Evolutionary conservation across 2,329 filamentous ascomycete genomes (phyloP).

Genomic region (Dryadomyces quercivorus): DNA sequence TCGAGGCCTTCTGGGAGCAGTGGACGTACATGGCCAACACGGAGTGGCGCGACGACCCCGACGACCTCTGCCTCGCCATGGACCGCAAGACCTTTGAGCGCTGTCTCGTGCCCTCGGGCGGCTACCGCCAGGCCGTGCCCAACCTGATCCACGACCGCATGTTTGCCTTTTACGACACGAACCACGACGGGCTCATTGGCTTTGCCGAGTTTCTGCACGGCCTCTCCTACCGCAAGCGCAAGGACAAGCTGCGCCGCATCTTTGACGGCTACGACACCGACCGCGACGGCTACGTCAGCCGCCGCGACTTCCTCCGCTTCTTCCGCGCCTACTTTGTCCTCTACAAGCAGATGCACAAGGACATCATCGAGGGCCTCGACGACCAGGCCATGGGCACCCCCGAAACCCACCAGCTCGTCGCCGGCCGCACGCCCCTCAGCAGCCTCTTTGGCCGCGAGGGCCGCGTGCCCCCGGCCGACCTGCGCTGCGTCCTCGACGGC

Average conservation of each 20-base stretch:
- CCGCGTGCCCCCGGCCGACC: constrained; percentile 50
- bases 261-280: constrained; percentile 85
- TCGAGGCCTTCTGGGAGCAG: constrained; percentile 93
- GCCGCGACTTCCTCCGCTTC: constrained; percentile 80
- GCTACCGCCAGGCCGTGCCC: constrained; percentile 62
- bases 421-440: constrained; percentile 64
- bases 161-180: constrained; percentile 92
- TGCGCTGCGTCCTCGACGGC: constrained; percentile 49
- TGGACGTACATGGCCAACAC: constrained; percentile 89
- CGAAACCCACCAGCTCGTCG: constrained; percentile 64
- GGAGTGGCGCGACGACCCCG: constrained; percentile 71
- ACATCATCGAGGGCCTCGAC: constrained; percentile 66
- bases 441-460: constrained; percentile 63
- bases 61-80: constrained; percentile 68
- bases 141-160: constrained; percentile 93
- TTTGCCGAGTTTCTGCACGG: constrained; percentile 87
- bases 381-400: constrained; percentile 66
- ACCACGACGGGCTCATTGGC: constrained; percentile 77
- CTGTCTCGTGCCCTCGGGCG: constrained; percentile 76
- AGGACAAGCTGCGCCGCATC: constrained; percentile 15
- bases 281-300: constrained; percentile 70
- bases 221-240: constrained; percentile 51
- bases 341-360: constrained; percentile 78
- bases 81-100: constrained; percentile 87
- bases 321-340: constrained; percentile 88